Conservation (phyloP, 257 asterid genomes). For the Solanum rostratum region DNA sequence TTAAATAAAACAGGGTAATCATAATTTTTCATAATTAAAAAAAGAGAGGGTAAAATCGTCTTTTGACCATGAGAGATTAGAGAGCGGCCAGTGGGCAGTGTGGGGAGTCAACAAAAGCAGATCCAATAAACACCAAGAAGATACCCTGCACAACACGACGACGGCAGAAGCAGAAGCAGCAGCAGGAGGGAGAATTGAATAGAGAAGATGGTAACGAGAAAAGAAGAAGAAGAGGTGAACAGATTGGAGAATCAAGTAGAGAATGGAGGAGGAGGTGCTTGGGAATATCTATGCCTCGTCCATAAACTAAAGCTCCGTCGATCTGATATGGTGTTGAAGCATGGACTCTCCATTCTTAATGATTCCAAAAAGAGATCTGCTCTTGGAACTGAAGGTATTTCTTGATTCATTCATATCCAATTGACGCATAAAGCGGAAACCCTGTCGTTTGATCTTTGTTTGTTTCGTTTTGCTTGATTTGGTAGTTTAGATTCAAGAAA, state of each 20-base stretch:
- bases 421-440: not conserved
- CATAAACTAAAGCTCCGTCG: slow-evolving; percentile 91
- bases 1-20: not conserved
- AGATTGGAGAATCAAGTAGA: slow-evolving; percentile 92
- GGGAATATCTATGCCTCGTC: slow-evolving; percentile 92
- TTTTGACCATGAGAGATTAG: not conserved
- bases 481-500: not conserved
- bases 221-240: slow-evolving; percentile 72
- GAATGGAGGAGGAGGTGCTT: slow-evolving; percentile 92
- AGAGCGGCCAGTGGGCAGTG: not conserved
- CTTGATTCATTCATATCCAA: not conserved
- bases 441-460: not conserved
- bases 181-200: not conserved
- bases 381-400: slow-evolving; percentile 79
- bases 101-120: not conserved
- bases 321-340: slow-evolving; percentile 66
- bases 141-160: not conserved
- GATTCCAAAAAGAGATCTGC: slow-evolving; percentile 78
- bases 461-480: not conserved
- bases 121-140: not conserved
- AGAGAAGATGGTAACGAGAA: slow-evolving; percentile 73
- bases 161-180: not conserved
- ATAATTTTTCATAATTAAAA: not conserved
- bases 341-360: slow-evolving; percentile 54
- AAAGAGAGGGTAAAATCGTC: not conserved